These are phyloP conservation scores for Fomitopsis schrenkii DNA, from an alignment of 1,284 basidiomycete genomes.

Conservation along the genomic window DNA sequence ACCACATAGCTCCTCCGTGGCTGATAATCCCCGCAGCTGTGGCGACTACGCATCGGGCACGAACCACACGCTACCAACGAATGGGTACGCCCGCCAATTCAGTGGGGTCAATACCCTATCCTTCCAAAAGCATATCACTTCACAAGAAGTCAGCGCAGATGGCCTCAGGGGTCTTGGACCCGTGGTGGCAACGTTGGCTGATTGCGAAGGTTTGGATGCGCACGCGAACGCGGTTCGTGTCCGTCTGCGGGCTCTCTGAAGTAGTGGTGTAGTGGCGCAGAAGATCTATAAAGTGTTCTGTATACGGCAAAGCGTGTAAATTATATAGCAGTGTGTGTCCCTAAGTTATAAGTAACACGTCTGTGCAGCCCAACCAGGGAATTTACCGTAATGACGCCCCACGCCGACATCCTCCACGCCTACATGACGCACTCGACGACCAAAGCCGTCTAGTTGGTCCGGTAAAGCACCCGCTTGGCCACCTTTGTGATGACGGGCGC, in stretches of 20 bases:
- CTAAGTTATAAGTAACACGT: slow-evolving; percentile 20
- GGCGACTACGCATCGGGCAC: slow-evolving; percentile 99
- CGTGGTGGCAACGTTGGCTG: slow-evolving; percentile 86
- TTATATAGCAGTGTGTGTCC: slow-evolving; percentile 20
- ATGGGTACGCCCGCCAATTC: slow-evolving; percentile 96
- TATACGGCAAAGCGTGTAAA: slow-evolving; percentile 17
- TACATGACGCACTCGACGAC: slow-evolving; percentile 10
- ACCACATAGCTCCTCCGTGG: neutral
- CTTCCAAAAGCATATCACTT: slow-evolving; percentile 99
- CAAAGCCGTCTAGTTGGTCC: slow-evolving; percentile 57
- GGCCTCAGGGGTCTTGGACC: slow-evolving; percentile 85
- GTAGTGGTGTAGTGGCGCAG: neutral
- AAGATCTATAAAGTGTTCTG: slow-evolving; percentile 13
- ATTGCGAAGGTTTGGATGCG: slow-evolving; percentile 92
- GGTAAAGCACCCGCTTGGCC: slow-evolving; percentile 87
- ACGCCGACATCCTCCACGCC: slow-evolving; percentile 13
- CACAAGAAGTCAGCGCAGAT: slow-evolving; percentile 82
- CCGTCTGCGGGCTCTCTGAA: slow-evolving; percentile 39
- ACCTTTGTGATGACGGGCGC: slow-evolving; percentile 86
- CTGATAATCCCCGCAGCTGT: slow-evolving; percentile 52
- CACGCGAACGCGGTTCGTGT: slow-evolving; percentile 89
- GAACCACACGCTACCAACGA: slow-evolving; percentile 95
- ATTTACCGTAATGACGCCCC: slow-evolving; percentile 9
- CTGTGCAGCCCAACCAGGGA: slow-evolving; percentile 15
- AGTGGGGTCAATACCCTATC: slow-evolving; percentile 96